A percentile compares a stretch with the other conserved stretches of the same genome.
Conservation (phyloP, 352 stramenopile species). For the Blastocystis sp. region DNA sequence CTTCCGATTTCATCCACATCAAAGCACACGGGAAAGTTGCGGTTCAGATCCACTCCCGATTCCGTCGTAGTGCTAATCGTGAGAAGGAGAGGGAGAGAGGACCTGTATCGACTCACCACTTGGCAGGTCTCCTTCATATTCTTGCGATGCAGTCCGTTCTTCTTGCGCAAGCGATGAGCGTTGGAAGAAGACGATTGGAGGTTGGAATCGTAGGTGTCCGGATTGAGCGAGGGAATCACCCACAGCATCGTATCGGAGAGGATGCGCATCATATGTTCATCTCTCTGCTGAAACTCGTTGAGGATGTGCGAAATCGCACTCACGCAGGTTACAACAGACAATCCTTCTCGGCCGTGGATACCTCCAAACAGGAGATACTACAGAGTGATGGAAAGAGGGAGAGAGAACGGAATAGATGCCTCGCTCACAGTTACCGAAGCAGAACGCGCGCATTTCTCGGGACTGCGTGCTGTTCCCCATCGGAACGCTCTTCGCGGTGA, state of each 20-base stretch:
- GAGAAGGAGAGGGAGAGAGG: not conserved
- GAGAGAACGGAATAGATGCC: not conserved
- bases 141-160: slow-evolving; percentile 31
- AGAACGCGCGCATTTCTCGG: slow-evolving; percentile 16
- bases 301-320: slow-evolving; percentile 2
- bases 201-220: slow-evolving; percentile 55
- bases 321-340: not conserved
- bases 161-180: not conserved
- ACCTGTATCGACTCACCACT: no score
- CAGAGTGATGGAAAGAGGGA: not conserved
- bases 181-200: not conserved
- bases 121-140: slow-evolving; percentile 1
- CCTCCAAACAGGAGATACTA: slow-evolving; percentile 58
- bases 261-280: not conserved
- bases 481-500: not conserved
- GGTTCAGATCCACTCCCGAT: slow-evolving; percentile 62
- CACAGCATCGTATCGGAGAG: slow-evolving; percentile 5
- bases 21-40: slow-evolving; percentile 68
- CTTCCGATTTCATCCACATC: slow-evolving; percentile 48
- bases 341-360: slow-evolving; percentile 49
- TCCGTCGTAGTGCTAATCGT: not conserved
- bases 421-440: slow-evolving; percentile 45
- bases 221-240: slow-evolving; percentile 64
- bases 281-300: not conserved
- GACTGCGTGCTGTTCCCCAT: slow-evolving; percentile 31